phyloP scores from a whole-genome alignment of 495 filamentous ascomycete genomes.

The Collariella sp. region DNA sequence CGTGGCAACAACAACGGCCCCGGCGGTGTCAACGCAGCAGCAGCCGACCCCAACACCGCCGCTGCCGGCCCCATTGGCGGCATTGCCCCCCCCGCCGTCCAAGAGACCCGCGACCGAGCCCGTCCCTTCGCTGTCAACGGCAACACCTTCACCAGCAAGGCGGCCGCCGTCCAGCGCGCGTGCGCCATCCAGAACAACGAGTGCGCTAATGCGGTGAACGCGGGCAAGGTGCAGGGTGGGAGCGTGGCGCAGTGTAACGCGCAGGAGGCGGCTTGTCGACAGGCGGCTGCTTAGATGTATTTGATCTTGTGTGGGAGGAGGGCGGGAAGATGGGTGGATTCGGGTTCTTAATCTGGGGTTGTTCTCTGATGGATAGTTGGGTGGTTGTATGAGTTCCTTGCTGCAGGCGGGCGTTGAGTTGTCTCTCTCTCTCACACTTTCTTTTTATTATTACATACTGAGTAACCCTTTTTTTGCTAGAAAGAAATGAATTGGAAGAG shows the following conservation, averaged over 20 bases:
- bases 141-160: slow-evolving; percentile 39
- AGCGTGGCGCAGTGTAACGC: slow-evolving; percentile 37
- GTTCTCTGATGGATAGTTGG: slow-evolving; percentile 7
- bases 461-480: too few species aligned
- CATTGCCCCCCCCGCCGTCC: slow-evolving; percentile 27
- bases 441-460: too few species aligned
- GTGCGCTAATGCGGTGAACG: slow-evolving; percentile 42
- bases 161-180: slow-evolving; percentile 35
- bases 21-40: not conserved
- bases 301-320: too few species aligned
- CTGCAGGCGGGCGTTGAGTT: slow-evolving; percentile 4
- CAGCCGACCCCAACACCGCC: not conserved
- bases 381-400: not conserved
- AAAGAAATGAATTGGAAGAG: slow-evolving; percentile 8
- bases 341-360: slow-evolving; percentile 6
- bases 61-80: slow-evolving; percentile 24
- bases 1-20: not conserved
- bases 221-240: slow-evolving; percentile 22
- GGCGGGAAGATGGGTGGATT: not conserved
- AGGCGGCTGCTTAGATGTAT: slow-evolving; percentile 18
- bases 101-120: slow-evolving; percentile 33
- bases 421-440: not conserved
- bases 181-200: slow-evolving; percentile 44
- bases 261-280: slow-evolving; percentile 30
- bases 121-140: slow-evolving; percentile 46